Evolutionary conservation across 257 asterid genomes (phyloP).

Genomic region (Plantago ovata): DNA sequence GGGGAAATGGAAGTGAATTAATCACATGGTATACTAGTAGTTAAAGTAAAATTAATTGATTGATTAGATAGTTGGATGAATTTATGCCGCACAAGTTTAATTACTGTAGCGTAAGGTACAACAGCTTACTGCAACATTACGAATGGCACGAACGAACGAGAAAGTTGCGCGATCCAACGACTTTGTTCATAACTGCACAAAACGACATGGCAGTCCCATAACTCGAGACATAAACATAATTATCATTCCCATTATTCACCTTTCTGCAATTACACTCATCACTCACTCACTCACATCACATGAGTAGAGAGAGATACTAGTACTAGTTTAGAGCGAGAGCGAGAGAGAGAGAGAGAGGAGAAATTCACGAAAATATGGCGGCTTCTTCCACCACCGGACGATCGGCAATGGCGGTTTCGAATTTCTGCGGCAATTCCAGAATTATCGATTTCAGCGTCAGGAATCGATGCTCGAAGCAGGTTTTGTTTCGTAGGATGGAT

Average conservation of each 20-base stretch:
- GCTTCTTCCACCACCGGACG: slow-evolving; percentile 34
- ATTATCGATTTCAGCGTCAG: slow-evolving; percentile 38
- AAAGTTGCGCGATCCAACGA: slow-evolving; percentile 18
- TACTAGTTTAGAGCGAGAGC: not conserved
- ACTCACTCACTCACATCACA: slow-evolving; percentile 19
- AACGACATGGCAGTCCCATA: not conserved
- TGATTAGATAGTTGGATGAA: no score
- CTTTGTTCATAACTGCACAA: slow-evolving; percentile 19
- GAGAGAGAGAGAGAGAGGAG: not conserved
- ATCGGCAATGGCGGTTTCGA: slow-evolving; percentile 25
- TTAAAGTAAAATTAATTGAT: no score
- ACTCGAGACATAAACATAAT: no score
- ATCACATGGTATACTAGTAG: no score
- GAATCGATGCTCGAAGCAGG: slow-evolving; percentile 31
- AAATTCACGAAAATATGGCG: slow-evolving; percentile 37
- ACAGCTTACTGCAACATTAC: no score
- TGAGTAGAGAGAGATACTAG: slow-evolving; percentile 8
- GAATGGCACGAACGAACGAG: slow-evolving; percentile 16
- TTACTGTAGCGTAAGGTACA: no score
- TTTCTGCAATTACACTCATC: not conserved
- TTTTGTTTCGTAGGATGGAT: slow-evolving; percentile 28
- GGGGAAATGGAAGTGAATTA: no score
- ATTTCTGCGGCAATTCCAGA: slow-evolving; percentile 32
- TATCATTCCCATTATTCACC: no score
- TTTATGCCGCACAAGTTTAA: no score